Evolutionary conservation across 2,329 filamentous ascomycete genomes (phyloP), one percentile per base, ranked within the genome.

Genomic region (Calonectria honghensis): DNA sequence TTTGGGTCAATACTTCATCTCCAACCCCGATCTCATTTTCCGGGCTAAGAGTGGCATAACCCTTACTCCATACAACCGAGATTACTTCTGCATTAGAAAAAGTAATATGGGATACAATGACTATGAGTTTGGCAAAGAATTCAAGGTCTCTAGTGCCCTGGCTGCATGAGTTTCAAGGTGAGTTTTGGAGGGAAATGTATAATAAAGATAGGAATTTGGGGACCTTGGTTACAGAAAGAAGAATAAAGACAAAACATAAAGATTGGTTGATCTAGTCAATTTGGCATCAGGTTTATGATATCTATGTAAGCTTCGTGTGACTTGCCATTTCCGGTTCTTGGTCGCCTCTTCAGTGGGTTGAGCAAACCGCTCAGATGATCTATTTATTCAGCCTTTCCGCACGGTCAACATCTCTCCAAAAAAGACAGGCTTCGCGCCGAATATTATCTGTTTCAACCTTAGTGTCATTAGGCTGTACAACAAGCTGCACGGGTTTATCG

Each of bases 21-120:
- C 83, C 2, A 86, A 84, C 29, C 85, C 84, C 0, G 84, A 85
- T 9, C 71, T 85, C 24, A 81, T 85, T 1, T 88, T 84, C 78
- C 82, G 85, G n/a, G 66, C 87, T 2, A 82, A 84, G 81, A 73
- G 86, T 48, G 82, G 82, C 0, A 75, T 89, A 11, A 76, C 81
- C 1, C 74, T 88, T 16, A 80, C 79, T 7, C 79, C 81, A 10
- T 88, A 88, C 70, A 76, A 87, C 64, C 78, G 87, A 11, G 76
- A 82, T 0, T 83, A 80, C 0, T 88, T 89, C 69, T 89, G 89
- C 73, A 66, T 70, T 6, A 73, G 61, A 27, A 79, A 79, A 69
- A 77, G 70, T 10, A 73, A 77, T 16, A 50, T 73, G 7, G 81
- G 81, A 1, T 84, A 84, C 18, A 82, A 82, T 37, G 83, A 82